Evolutionary conservation across 352 stramenopile species (phyloP).

Genomic region (Elongisporangium prolatum): DNA sequence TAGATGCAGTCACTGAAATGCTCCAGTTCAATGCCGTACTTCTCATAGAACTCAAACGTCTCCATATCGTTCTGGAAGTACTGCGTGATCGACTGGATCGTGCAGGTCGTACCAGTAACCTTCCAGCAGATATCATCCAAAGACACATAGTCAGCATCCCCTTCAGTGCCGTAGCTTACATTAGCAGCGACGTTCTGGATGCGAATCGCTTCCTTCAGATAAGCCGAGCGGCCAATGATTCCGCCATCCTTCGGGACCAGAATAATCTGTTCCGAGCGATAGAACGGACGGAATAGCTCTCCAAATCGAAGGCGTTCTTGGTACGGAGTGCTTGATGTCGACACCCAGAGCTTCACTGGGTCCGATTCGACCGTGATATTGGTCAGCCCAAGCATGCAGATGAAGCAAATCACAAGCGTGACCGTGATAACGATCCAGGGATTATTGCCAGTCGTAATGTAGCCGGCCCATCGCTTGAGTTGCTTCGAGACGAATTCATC

Average conservation of each 20-base stretch:
- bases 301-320: conserved; percentile 56
- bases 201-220: conserved; percentile 48
- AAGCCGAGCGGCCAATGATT: conserved; percentile 38
- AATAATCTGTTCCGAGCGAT: conserved; percentile 64
- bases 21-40: conserved; percentile 37
- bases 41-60: conserved; percentile 53
- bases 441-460: conserved; percentile 29
- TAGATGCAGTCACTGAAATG: conserved; percentile 62
- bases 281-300: conserved; percentile 67
- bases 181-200: conserved; percentile 39
- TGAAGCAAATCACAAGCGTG: conserved; percentile 25
- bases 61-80: conserved; percentile 68
- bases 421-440: conserved; percentile 36
- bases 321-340: conserved; percentile 47
- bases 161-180: conserved; percentile 26
- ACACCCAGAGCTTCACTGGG: conserved; percentile 64
- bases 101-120: conserved; percentile 51
- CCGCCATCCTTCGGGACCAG: conserved; percentile 60
- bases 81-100: conserved; percentile 51
- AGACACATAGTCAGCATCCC: conserved; percentile 16
- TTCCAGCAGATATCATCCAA: conserved; percentile 68
- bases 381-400: conserved; percentile 31
- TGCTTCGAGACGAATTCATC: conserved; percentile 40
- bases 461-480: conserved; percentile 34
- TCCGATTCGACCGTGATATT: conserved; percentile 52